Evolutionary conservation across 2,329 filamentous ascomycete species (phyloP).

Genomic region (Monilinia fructigena): DNA sequence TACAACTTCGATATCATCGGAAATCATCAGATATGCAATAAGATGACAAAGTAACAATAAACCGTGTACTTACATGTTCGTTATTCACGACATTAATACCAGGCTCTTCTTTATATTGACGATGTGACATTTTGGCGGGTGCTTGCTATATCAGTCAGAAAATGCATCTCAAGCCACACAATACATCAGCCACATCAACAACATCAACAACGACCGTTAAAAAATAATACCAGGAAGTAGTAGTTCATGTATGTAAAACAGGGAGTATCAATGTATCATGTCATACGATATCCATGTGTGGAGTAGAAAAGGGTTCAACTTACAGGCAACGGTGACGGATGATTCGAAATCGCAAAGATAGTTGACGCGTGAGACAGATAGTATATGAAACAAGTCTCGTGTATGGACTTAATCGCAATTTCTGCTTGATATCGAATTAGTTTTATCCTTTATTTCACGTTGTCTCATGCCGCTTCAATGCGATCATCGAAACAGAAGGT

Average conservation of each 20-base stretch:
- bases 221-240: constrained; percentile 7
- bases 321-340: constrained; percentile 24
- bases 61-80: constrained; percentile 47
- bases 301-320: constrained; percentile 29
- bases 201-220: constrained; percentile 3
- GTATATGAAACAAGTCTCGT: constrained; percentile 32
- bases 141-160: constrained; percentile 30
- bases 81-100: constrained; percentile 38
- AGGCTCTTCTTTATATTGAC: constrained; percentile 49
- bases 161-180: constrained; percentile 23
- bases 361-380: constrained; percentile 24
- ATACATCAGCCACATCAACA: constrained; percentile 24
- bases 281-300: constrained; percentile 33
- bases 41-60: constrained; percentile 28
- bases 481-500: constrained; percentile 33
- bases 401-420: constrained; percentile 24
- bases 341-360: constrained; percentile 8
- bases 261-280: constrained; percentile 28
- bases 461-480: constrained; percentile 27
- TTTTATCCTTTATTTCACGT: constrained; percentile 23
- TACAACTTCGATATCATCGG: constrained; percentile 16
- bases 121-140: constrained; percentile 37
- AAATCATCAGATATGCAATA: constrained; percentile 9
- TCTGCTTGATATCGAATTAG: constrained; percentile 31
- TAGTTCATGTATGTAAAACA: constrained; percentile 26